Base-by-base conservation (phyloP, 257 asterid species). In the Solanum chilense region DNA sequence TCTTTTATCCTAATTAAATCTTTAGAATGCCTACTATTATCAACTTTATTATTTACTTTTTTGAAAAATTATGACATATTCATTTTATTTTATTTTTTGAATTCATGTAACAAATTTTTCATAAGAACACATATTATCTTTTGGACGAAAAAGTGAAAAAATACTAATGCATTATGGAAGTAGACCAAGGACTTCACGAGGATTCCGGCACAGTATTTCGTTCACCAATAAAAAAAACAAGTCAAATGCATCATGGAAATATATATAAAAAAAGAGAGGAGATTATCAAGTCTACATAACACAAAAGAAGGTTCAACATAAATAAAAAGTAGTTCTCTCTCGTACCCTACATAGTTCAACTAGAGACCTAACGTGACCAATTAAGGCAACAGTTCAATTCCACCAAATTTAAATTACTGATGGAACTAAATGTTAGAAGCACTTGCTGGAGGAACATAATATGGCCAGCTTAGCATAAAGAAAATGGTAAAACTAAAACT, bases 341-440 rank as follows among this genome's bases (percentile, higher is more conserved):
- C 18, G 29, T 9, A 80, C 44, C 27, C 85, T 45, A 80, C 84
- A 47, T 80, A 80, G 29, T 47, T 80, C 25, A 80, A 68, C 85
- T 52, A 78, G 42, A 80, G 29, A 80, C 68, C 85, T 47, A 80
- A 78, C 64, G 45, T 18, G 85, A 80, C 68, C 68, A 80, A 47
- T 47, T 56, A 80, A 47, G 25, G 68, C 27, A 80, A 80, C 68
- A 80, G 27, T 47, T 80, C 84, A 80, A 80, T 73, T 66, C 86
- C 90, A 84, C 44, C 87, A 84, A 73, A 85, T 85, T 47, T 73
- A 80, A 89, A 80, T 84, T 42, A 86, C 56, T 69, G 90, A 31
- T 64, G 90, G 88, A 83, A 75, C 52, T 56, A 62, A 16, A 29
- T 81, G 83, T 88, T 58, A 60, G 81, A 73, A 73, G 75, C 71